These are phyloP conservation scores for Haplosporangium sp. DNA, from an alignment of 371 early-diverging fungal genomes.

Conservation along the genomic window DNA sequence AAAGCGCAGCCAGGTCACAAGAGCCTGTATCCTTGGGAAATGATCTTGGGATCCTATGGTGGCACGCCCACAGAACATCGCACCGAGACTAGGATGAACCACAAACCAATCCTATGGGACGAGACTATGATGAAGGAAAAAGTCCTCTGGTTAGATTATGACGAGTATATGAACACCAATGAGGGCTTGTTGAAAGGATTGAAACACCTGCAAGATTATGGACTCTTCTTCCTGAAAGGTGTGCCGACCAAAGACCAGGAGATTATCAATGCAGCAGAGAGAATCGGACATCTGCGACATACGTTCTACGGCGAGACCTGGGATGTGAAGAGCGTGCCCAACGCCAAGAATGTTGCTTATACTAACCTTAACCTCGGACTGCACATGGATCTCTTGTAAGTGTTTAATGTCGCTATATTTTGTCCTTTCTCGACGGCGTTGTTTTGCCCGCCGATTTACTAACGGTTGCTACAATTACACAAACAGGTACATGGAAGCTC, in stretches of 20 bases:
- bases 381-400: conserved; percentile 94
- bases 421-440: not conserved
- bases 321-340: conserved; percentile 84
- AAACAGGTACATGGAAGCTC: conserved; percentile 81
- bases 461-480: not conserved
- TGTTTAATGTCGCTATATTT: conserved; percentile 2
- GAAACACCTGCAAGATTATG: conserved; percentile 72
- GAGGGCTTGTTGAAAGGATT: conserved; percentile 67
- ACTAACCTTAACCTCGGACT: conserved; percentile 85
- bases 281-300: conserved; percentile 81
- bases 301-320: conserved; percentile 89
- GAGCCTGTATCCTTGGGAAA: conserved; percentile 58
- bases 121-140: conserved; percentile 55
- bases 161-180: conserved; percentile 72
- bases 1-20: conserved; percentile 58
- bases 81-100: conserved; percentile 30
- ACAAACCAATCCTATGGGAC: conserved; percentile 66
- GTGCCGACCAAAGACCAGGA: conserved; percentile 72
- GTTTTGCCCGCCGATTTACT: not conserved
- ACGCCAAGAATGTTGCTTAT: conserved; percentile 91
- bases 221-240: conserved; percentile 77
- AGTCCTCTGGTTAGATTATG: conserved; percentile 68
- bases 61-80: conserved; percentile 33
- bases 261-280: conserved; percentile 69
- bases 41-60: conserved; percentile 48